These are phyloP conservation scores for Zygoascus ofunaensis DNA, from an alignment of 805 yeast species.

Conservation along the genomic window DNA sequence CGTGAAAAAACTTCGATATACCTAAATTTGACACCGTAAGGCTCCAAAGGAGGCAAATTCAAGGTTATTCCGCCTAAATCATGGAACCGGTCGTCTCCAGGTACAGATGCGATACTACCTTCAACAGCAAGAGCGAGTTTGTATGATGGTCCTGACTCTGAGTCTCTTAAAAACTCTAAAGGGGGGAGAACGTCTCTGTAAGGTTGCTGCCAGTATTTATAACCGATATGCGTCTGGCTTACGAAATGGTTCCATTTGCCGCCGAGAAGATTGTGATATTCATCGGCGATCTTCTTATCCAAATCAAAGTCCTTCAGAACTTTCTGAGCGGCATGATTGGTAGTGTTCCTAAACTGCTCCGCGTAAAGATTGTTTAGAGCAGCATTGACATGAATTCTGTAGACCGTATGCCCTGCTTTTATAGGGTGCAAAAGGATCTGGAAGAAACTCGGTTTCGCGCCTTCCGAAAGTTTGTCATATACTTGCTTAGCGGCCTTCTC, in stretches of 20 bases:
- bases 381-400: conserved; percentile 11
- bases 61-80: conserved; percentile 6
- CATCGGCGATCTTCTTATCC: conserved; percentile 7
- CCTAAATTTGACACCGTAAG: conserved; percentile 4
- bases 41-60: conserved; percentile 7
- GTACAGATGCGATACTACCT: conserved; percentile 11
- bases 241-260: conserved; percentile 16
- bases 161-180: conserved; percentile 5
- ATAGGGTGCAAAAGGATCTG: conserved; percentile 12
- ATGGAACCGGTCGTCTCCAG: conserved; percentile 13
- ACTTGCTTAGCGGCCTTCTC: conserved; percentile 7
- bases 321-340: conserved; percentile 7
- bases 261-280: conserved; percentile 10
- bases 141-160: conserved; percentile 4
- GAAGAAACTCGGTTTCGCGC: conserved; percentile 7
- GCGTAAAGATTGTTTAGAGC: conserved; percentile 11
- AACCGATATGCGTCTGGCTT: conserved; percentile 15
- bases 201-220: conserved; percentile 14
- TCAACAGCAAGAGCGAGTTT: conserved; percentile 8
- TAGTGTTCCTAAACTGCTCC: conserved; percentile 11
- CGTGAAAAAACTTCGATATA: conserved; percentile 10
- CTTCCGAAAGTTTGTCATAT: conserved; percentile 3
- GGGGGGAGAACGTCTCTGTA: conserved; percentile 12
- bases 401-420: conserved; percentile 10
- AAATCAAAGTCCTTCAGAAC: conserved; percentile 3